These are phyloP conservation scores for Ceratocystis harringtonii DNA, from an alignment of 2,329 filamentous ascomycete genomes.

Conservation along the genomic window DNA sequence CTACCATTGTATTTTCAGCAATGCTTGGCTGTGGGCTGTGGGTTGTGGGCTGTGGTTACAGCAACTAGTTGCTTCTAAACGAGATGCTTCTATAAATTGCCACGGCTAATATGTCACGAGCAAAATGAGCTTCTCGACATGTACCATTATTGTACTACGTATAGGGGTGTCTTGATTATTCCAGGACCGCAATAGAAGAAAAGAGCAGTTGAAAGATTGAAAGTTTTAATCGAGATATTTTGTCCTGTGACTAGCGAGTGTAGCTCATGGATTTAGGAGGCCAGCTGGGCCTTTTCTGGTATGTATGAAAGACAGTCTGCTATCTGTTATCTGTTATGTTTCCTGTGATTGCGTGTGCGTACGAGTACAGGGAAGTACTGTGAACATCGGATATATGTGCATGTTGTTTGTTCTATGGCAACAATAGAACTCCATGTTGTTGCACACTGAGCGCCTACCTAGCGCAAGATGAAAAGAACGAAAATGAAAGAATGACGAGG, in stretches of 20 bases:
- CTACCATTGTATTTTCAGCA: slow-evolving; percentile 1
- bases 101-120: not conserved
- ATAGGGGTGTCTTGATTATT: not conserved
- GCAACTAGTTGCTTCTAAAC: too few species aligned
- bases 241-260: not conserved
- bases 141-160: slow-evolving; percentile 24
- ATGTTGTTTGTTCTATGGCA: too few species aligned
- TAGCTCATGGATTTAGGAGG: not conserved
- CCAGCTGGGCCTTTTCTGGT: not conserved
- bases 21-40: not conserved
- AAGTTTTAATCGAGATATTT: not conserved
- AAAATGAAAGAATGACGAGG: not conserved
- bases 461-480: too few species aligned
- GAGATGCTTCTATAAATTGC: not conserved
- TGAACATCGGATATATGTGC: too few species aligned
- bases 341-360: not conserved
- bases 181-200: not conserved
- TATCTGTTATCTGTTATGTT: not conserved
- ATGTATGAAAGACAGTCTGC: not conserved
- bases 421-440: too few species aligned
- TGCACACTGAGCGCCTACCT: too few species aligned
- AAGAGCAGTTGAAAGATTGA: not conserved
- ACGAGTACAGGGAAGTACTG: not conserved
- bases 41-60: not conserved
- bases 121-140: slow-evolving; percentile 17